These are phyloP conservation scores for Scleromitrula shiraiana DNA, from an alignment of 2,329 filamentous ascomycete species.

Conservation along the genomic window DNA sequence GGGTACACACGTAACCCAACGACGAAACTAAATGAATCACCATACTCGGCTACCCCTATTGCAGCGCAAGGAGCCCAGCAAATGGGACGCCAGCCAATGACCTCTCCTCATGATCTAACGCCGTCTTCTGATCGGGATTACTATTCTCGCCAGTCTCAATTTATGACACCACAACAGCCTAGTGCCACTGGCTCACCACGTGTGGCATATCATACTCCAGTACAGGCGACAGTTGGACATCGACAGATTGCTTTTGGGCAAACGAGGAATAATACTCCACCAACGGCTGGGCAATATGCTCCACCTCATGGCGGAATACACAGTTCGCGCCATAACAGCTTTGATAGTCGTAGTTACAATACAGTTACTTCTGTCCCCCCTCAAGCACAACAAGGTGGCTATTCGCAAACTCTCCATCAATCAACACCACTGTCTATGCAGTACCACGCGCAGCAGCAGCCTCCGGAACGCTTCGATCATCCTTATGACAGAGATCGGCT, in stretches of 20 bases:
- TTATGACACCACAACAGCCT: conserved; percentile 23
- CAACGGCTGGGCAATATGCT: conserved; percentile 21
- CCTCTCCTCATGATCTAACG: conserved; percentile 25
- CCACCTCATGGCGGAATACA: conserved; percentile 20
- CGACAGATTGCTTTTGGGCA: conserved; percentile 26
- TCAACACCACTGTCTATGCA: conserved; percentile 13
- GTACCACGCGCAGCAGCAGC: conserved; percentile 14
- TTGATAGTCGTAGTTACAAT: conserved; percentile 23
- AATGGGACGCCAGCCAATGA: conserved; percentile 18
- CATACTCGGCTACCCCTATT: conserved; percentile 28
- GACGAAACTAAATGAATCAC: conserved; percentile 27
- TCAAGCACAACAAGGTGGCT: conserved; percentile 17
- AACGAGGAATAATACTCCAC: conserved; percentile 20
- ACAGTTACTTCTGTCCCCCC: conserved; percentile 18
- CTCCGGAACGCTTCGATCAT: no score
- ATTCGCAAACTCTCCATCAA: conserved; percentile 19
- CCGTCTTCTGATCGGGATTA: conserved; percentile 27
- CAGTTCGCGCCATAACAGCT: conserved; percentile 25
- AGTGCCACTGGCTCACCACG: conserved; percentile 22
- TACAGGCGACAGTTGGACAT: conserved; percentile 20
- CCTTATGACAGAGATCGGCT: conserved; percentile 13
- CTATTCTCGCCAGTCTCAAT: conserved; percentile 24
- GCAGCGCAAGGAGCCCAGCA: conserved; percentile 16
- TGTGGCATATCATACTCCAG: conserved; percentile 22
- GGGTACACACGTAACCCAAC: conserved; percentile 23